phyloP scores from a whole-genome alignment of 345 rosid genomes.

The Turnera subulata region DNA sequence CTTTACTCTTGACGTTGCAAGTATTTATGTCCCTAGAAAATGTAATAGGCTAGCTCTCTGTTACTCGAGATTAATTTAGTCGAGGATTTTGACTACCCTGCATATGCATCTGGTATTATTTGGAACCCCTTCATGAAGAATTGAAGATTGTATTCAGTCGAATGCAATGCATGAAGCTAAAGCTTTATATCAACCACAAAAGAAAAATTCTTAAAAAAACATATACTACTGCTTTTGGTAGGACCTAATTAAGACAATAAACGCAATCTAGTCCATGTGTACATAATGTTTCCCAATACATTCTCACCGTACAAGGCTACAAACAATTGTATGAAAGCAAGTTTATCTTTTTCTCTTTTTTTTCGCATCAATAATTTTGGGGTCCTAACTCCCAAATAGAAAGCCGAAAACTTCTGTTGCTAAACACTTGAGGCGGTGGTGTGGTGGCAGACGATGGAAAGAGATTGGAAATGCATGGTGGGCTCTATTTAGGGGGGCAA shows the following conservation, averaged over 20 bases:
- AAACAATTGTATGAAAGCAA: not conserved
- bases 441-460: not conserved
- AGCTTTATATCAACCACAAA: too few relatives aligned
- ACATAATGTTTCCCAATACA: not conserved
- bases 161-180: too few relatives aligned
- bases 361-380: not conserved
- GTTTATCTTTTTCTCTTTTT: not conserved
- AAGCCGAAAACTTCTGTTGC: not conserved
- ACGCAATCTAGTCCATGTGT: slow-evolving; percentile 1
- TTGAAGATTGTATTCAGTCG: too few relatives aligned
- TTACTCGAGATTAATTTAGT: too few relatives aligned
- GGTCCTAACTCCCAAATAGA: not conserved
- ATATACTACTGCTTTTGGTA: not conserved
- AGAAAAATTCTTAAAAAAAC: too few relatives aligned
- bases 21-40: too few relatives aligned
- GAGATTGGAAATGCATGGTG: not conserved
- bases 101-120: too few relatives aligned
- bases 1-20: too few relatives aligned
- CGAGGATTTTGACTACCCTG: too few relatives aligned
- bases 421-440: not conserved
- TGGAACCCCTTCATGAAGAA: too few relatives aligned
- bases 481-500: not conserved
- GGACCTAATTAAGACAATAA: not conserved
- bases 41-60: too few relatives aligned
- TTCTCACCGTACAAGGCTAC: not conserved